phyloP scores from a whole-genome alignment of 2,329 filamentous ascomycete genomes.

The Colletotrichum melonis region DNA sequence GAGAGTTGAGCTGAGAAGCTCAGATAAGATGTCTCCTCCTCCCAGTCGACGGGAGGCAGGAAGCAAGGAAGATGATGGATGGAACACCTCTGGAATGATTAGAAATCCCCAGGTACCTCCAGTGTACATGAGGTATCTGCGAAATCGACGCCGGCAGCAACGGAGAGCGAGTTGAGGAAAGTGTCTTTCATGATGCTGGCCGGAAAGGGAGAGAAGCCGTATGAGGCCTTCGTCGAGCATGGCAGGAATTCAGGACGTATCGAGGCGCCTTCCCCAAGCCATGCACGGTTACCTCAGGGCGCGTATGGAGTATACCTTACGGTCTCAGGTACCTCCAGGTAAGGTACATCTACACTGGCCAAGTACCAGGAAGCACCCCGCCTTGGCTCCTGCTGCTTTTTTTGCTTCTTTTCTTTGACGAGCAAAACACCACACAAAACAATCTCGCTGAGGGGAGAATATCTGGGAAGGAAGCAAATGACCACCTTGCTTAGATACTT shows the following conservation, averaged over 20 bases:
- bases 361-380: conserved; percentile 4
- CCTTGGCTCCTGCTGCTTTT: not conserved
- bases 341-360: not conserved
- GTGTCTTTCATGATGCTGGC: not conserved
- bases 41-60: not conserved
- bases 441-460: not conserved
- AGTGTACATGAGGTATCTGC: not conserved
- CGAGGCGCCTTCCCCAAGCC: not conserved
- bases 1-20: not conserved
- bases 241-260: not conserved
- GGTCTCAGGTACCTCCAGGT: not conserved
- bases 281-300: not conserved
- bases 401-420: not conserved
- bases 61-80: not conserved
- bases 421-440: not conserved
- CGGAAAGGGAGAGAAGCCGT: not conserved
- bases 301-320: not conserved
- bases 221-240: not conserved
- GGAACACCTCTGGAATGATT: not conserved
- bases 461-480: not conserved
- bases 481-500: not conserved
- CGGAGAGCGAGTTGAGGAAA: not conserved
- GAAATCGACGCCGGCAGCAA: not conserved
- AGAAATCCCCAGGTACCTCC: not conserved
- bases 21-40: not conserved